Conservation (phyloP, 257 asterid species). For the Echites panduratus region DNA sequence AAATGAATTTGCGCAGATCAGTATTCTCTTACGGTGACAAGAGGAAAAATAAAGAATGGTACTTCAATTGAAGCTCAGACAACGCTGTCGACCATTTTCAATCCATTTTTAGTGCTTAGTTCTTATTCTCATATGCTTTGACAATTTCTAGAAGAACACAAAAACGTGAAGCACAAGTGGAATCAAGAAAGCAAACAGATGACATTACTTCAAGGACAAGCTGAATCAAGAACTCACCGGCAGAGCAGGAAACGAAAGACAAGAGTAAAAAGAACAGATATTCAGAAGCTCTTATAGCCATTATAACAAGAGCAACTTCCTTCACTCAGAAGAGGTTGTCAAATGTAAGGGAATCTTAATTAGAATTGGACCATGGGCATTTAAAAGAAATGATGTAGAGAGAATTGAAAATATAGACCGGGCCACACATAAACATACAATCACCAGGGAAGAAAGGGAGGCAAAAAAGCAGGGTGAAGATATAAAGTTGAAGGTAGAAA, state of each 20-base stretch:
- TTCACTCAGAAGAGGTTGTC: conserved; percentile 13
- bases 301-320: conserved; percentile 18
- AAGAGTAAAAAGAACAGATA: conserved; percentile 32
- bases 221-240: conserved; percentile 35
- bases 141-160: too few species aligned
- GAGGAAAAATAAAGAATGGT: neutral
- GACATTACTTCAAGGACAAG: neutral
- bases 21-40: neutral
- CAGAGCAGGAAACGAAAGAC: conserved; percentile 26
- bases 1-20: neutral
- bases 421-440: neutral
- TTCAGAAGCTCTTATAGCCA: conserved; percentile 39
- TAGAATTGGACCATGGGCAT: conserved; percentile 17
- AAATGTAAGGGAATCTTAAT: conserved; percentile 16
- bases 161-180: neutral
- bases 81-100: neutral
- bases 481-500: conserved; percentile 26
- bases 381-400: conserved; percentile 8
- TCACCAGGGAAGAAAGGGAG: conserved; percentile 17
- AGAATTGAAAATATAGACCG: conserved; percentile 21
- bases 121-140: too few species aligned
- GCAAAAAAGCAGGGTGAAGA: conserved; percentile 13
- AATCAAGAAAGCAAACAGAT: conserved; percentile 6
- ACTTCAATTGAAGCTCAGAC: neutral
- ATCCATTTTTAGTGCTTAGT: too few species aligned